Evolutionary conservation across 768 basidiomycete species (phyloP), one percentile per base, ranked within the genome.

Genomic region (Leucosporidium creatinivorum): DNA sequence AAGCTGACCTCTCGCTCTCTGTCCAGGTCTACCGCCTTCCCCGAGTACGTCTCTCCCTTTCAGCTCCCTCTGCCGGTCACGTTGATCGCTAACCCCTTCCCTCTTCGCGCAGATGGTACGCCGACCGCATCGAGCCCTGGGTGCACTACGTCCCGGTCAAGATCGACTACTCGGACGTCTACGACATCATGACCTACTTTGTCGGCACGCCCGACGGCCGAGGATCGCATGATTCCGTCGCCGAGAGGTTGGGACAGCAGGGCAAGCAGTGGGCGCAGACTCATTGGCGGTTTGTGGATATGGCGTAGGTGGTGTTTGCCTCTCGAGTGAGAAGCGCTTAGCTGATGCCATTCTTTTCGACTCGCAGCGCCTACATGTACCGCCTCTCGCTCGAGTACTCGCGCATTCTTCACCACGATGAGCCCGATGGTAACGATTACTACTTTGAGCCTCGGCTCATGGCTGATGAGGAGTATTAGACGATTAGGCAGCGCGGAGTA

Each of bases 31-130:
- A 77, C 78, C 13, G 77, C 79, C 26, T 76, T 74, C 51, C 66
- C 70, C 44, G 75, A 76, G 54, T 76, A 44, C 15, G 39, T 17
- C 3, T 15, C 6, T 44, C 39, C 10, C 39, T 15, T 2, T 12
- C 39, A 2, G 10, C 15, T 33, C 10, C 33, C 33, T 33, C 33
- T 33, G 33, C 33, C 33, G n/a, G n/a, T n/a, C n/a, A n/a, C n/a
- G n/a, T 33, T 33, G 5, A 33, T 44, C 39, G 39, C 39, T 44
- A 44, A 68, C 54, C 65, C 65, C 61, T 67, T 67, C 13, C 66
- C 68, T 25, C 94, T 97, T 76, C 97, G n/a, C 68, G 6, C 52
- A 56, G 63, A 44, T 44, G 72, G 68, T 75, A 73, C 58, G 58
- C 64, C 28, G 75, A 74, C 52, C 66, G 70, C 54, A 55, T 80